Percentiles rank a stretch among this genome's conserved stretches.
phyloP scores from a whole-genome alignment of 306 rosid genomes.

The Lupinus albus region DNA sequence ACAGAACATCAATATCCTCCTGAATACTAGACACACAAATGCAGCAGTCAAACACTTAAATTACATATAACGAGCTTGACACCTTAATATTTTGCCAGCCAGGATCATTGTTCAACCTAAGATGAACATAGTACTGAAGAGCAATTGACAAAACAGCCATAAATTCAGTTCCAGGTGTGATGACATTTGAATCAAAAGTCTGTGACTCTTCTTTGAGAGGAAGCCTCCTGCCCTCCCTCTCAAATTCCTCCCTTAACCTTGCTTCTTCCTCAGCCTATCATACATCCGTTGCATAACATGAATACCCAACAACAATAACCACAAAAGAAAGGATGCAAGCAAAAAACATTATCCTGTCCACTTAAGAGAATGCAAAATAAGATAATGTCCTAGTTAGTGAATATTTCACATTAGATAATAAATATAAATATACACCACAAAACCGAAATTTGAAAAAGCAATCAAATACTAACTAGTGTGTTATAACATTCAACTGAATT shows the following conservation, averaged over 20 bases:
- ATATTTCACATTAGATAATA: not conserved
- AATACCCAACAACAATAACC: not conserved
- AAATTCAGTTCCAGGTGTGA: conserved; percentile 97
- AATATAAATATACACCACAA: not conserved
- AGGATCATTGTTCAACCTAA: conserved; percentile 91
- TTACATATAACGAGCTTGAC: conserved; percentile 29
- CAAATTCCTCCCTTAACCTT: conserved; percentile 86
- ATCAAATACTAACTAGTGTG: conserved; percentile 4
- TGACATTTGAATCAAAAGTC: conserved; percentile 85
- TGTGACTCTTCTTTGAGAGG: conserved; percentile 79
- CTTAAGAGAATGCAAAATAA: not conserved
- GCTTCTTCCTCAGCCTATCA: conserved; percentile 87
- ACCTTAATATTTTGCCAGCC: conserved; percentile 96
- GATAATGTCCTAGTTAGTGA: not conserved
- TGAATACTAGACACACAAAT: conserved; percentile 2
- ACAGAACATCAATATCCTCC: conserved; percentile 26
- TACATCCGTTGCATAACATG: conserved; percentile 31
- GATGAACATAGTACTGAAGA: conserved; percentile 94
- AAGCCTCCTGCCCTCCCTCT: conserved; percentile 94
- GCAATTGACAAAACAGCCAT: conserved; percentile 92
- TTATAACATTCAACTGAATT: not conserved
- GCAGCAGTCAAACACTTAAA: conserved; percentile 17
- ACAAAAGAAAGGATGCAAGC: not conserved
- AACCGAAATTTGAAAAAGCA: not conserved
- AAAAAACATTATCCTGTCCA: not conserved